Base-by-base conservation (phyloP, 2,329 filamentous ascomycete species). In the Neofusicoccum ribis region DNA sequence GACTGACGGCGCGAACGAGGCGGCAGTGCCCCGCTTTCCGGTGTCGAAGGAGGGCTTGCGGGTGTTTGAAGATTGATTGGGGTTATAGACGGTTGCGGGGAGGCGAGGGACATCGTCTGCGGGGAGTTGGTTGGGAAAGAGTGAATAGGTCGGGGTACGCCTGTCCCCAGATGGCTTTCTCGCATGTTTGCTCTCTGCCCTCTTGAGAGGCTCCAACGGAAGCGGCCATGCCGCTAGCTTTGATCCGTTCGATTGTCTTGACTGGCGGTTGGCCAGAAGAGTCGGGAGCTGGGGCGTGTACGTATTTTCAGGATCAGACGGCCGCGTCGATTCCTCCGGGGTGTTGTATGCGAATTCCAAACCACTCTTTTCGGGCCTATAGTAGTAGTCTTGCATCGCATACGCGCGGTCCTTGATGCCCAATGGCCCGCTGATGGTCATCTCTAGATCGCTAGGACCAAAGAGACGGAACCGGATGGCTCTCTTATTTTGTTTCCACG, bases 381-480 rank as follows among this genome's bases (percentile, higher is more conserved):
- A 72, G 41, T 73, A 72, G 34, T 70, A 70, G 2, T 60, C 56
- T 37, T 60, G 56, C 56, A 60, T 60, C 27, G 56, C 56, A n/a
- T 60, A 60, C 11, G 56, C 41, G 15, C 74, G 74, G 23, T 72
- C 72, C 64, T 76, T 72, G 8, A 78, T 65, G 49, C 69, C 70
- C 34, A 78, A 65, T 14, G 77, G 77, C 2, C 72, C 74, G 52
- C 77, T 79, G 65, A 79, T 79, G 62, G 74, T 76, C 74, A 79
- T 77, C 49, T 79, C 77, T 50, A 79, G 66, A 56, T 79, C 76
- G 62, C 74, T 78, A 1, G 80, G 78, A 44, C 79, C 79, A 69
- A 79, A 83, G 61, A 84, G 78, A 39, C 80, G 81, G 56, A 65
- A 52, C n/a, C 63, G 37, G 61, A 79, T 78, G 59, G 83, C 79